Evolutionary conservation across 805 yeast genomes (phyloP), one percentile per base, ranked within the genome.

Genomic region (Metschnikowia lunata): DNA sequence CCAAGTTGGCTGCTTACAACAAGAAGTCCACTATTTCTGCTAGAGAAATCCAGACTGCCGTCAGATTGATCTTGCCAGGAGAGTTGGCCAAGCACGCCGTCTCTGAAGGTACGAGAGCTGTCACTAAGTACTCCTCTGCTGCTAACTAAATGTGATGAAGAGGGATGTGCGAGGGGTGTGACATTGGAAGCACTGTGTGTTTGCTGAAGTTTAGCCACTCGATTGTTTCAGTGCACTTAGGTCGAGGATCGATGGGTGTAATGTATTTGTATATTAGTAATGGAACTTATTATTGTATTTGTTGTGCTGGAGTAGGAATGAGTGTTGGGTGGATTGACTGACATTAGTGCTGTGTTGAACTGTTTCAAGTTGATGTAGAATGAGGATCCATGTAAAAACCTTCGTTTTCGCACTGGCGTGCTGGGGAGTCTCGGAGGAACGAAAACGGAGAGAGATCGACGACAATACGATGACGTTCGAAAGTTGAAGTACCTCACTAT

Each of bases 11-110:
- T 55, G 66, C 68, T 49, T 63, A 63, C 65, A 63, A 62, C 64
- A 63, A 63, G 61, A 63, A 63, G 61, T 63, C 68, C 36, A 63
- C 68, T 59, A 63, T 63, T 45, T 63, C 68, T 35, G 67, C 68
- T 43, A 63, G 68, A 63, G 68, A 63, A 49, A 63, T 63, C 55
- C 68, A 63, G 50, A 63, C 68, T 40, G 66, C 68, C 35, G 68
- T 63, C 39, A 63, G 67, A 61, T 63, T 63, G 61, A 63, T 63
- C 60, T 63, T 63, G 59, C 68, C 68, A 34, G 68, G 68, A 60
- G 68, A 63, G 55, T 63, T 63, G 59, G 68, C 68, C 42, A 63
- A 63, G 65, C 68, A 63, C 60, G 68, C 68, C 43, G 68, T 63
- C 51, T 63, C 68, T 37, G 68, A 63, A 55, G 68, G 68, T 60